Evolutionary conservation across 345 rosid species (phyloP).

Genomic region (Jatropha curcas): DNA sequence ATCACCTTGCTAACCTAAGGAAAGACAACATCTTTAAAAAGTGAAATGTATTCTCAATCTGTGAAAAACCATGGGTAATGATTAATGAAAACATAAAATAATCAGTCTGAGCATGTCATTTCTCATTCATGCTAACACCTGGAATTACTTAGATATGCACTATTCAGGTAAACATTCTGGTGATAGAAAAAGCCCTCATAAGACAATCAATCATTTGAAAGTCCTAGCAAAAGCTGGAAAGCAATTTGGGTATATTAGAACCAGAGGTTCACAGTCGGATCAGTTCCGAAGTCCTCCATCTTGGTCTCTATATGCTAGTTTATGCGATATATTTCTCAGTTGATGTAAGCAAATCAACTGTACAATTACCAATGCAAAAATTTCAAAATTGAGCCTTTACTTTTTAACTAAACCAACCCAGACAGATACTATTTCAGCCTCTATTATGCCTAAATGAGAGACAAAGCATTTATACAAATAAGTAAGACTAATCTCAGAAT

Average conservation of each 20-base stretch:
- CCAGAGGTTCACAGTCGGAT: neutral
- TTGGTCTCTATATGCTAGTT: neutral
- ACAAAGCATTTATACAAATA: neutral
- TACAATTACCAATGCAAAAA: too few species aligned
- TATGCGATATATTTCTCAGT: too few species aligned
- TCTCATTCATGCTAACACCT: neutral
- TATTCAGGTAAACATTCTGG: neutral
- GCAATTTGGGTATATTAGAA: too few species aligned
- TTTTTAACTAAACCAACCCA: neutral
- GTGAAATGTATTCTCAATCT: neutral
- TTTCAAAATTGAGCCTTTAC: too few species aligned
- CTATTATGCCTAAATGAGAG: neutral
- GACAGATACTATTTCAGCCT: neutral
- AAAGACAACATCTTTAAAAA: neutral
- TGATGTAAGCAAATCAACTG: too few species aligned
- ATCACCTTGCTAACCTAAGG: neutral
- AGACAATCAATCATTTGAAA: too few species aligned
- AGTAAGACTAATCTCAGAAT: neutral
- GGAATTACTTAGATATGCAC: neutral
- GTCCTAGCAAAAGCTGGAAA: too few species aligned
- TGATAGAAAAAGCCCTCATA: neutral
- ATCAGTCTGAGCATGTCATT: neutral
- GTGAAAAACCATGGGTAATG: too few species aligned
- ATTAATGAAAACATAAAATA: too few species aligned
- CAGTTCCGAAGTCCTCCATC: neutral